These are phyloP conservation scores for Hymenoscyphus fructigenus DNA, from an alignment of 2,329 filamentous ascomycete species.

Conservation along the genomic window DNA sequence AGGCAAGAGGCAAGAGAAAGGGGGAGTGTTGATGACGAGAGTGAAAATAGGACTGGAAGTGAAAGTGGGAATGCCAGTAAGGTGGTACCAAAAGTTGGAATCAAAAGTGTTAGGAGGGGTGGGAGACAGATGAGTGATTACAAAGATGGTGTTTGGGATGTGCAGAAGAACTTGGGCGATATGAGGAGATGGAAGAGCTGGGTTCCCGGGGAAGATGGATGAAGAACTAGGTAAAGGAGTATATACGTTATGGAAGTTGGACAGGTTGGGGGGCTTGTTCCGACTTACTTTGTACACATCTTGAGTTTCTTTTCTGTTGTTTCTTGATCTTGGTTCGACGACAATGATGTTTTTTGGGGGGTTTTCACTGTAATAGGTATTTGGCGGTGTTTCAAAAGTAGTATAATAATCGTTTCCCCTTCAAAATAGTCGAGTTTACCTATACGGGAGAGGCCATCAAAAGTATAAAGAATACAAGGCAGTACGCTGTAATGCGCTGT, in stretches of 20 bases:
- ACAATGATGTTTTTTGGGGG: no score
- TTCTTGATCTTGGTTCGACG: no score
- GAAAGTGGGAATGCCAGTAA: not conserved
- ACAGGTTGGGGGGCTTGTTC: not conserved
- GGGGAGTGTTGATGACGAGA: not conserved
- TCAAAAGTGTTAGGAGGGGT: constrained; percentile 23
- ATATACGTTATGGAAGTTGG: constrained; percentile 2
- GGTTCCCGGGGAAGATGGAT: constrained; percentile 10
- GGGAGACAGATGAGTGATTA: constrained; percentile 20
- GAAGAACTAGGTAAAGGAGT: not conserved
- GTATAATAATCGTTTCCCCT: no score
- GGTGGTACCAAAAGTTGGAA: constrained; percentile 14
- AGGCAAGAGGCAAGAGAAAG: not conserved
- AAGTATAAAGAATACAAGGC: no score
- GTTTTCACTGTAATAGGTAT: no score
- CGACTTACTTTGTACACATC: constrained; percentile 1
- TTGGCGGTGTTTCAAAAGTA: no score
- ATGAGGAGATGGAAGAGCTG: constrained; percentile 27
- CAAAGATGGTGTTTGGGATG: constrained; percentile 21
- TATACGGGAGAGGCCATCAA: no score
- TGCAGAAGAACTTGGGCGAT: constrained; percentile 22
- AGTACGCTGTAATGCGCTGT: no score
- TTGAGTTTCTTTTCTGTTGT: not conserved
- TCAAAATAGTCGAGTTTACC: no score
- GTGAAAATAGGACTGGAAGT: not conserved